Conservation (phyloP, 2,329 filamentous ascomycete genomes). For the Fusarium pseudograminearum region DNA sequence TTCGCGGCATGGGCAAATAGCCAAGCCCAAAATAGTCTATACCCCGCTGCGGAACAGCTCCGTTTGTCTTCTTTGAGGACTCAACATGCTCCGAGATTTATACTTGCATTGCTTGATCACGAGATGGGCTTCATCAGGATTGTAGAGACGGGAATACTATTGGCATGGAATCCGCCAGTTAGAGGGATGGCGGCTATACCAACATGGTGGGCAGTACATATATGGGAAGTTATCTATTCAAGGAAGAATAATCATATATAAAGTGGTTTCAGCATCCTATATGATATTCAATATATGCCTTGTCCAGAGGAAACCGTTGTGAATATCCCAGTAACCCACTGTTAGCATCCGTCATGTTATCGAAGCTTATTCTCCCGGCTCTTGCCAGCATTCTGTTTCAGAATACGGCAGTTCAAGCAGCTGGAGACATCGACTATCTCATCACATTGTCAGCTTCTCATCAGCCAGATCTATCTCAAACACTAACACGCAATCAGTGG, state of each 20-base stretch:
- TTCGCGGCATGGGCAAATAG: not conserved
- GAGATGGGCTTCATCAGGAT: not conserved
- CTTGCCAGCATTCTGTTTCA: slow-evolving; percentile 8
- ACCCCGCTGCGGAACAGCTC: slow-evolving; percentile 23
- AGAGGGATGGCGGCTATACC: not conserved
- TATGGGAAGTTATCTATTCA: too few species aligned
- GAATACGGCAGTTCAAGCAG: not conserved
- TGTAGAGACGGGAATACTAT: not conserved
- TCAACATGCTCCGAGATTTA: not conserved
- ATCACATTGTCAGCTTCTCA: slow-evolving; percentile 36
- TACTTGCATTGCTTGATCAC: not conserved
- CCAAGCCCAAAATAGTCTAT: not conserved
- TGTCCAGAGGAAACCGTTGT: not conserved
- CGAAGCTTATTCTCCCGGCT: slow-evolving; percentile 2
- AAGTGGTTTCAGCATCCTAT: not conserved
- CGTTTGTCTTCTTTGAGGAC: slow-evolving; percentile 8
- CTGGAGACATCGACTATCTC: slow-evolving; percentile 27
- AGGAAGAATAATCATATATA: not conserved
- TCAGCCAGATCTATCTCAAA: fast-evolving
- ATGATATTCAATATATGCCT: too few species aligned
- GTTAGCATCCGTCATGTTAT: not conserved
- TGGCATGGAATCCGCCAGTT: not conserved
- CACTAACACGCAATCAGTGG: slow-evolving; percentile 37
- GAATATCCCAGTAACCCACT: not conserved
- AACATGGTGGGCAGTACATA: not conserved